phyloP scores from a whole-genome alignment of 2,329 filamentous ascomycete genomes.

The Penicillium sp. region DNA sequence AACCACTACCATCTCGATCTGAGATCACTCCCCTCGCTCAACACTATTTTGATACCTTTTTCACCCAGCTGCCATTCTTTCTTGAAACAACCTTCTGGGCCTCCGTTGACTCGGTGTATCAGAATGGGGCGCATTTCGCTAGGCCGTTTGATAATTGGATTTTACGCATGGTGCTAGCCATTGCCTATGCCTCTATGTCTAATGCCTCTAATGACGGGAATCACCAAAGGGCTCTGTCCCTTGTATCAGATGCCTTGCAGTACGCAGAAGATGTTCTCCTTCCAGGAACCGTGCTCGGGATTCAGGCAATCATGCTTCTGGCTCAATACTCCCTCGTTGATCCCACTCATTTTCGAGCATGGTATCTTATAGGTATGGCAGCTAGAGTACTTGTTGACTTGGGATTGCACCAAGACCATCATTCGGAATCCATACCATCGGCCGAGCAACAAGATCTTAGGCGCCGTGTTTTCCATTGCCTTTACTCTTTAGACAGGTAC shows the following conservation, averaged over 20 bases:
- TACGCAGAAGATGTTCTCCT: constrained; percentile 82
- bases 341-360: constrained; percentile 88
- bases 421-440: constrained; percentile 69
- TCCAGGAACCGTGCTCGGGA: constrained; percentile 81
- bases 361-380: constrained; percentile 91
- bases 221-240: constrained; percentile 63
- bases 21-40: constrained; percentile 73
- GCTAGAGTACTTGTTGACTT: constrained; percentile 86
- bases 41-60: constrained; percentile 83
- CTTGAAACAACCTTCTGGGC: constrained; percentile 77
- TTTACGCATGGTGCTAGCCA: constrained; percentile 86
- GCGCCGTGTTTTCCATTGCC: constrained; percentile 84
- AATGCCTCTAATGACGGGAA: constrained; percentile 67
- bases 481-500: constrained; percentile 86
- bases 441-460: constrained; percentile 75
- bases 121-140: constrained; percentile 67
- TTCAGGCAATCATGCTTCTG: constrained; percentile 84
- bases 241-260: constrained; percentile 70
- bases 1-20: constrained; percentile 73
- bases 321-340: constrained; percentile 91
- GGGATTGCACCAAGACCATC: constrained; percentile 90
- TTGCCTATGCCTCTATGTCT: constrained; percentile 76
- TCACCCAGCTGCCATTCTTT: constrained; percentile 80
- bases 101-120: constrained; percentile 81
- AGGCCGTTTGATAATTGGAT: constrained; percentile 78